These are phyloP conservation scores for Medicago arabica DNA, from an alignment of 306 rosid species.

Conservation along the genomic window DNA sequence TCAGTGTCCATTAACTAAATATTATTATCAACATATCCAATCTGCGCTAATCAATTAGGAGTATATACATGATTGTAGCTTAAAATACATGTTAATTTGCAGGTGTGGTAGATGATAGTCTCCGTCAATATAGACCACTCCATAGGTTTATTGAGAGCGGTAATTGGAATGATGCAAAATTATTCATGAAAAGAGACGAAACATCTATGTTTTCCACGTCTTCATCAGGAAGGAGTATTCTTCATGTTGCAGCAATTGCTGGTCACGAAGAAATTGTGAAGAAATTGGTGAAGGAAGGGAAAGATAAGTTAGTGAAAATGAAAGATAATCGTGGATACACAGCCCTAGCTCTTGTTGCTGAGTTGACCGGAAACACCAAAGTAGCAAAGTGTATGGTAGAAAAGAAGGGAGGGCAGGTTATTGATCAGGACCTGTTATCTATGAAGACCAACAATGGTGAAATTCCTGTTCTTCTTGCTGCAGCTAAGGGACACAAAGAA, in stretches of 20 bases:
- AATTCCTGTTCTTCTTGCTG: conserved; percentile 34
- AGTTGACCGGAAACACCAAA: not conserved
- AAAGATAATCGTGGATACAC: conserved; percentile 30
- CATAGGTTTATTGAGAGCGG: not conserved
- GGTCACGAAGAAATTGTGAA: not conserved
- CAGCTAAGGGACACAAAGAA: conserved; percentile 8
- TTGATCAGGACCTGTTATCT: not conserved
- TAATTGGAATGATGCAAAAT: not conserved
- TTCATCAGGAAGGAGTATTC: not conserved
- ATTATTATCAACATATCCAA: too few relatives aligned
- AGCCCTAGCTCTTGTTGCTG: conserved; percentile 25
- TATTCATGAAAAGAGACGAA: not conserved
- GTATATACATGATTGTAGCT: not conserved
- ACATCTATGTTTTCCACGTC: not conserved
- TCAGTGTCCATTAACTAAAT: too few relatives aligned
- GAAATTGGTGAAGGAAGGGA: not conserved
- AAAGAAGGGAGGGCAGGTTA: not conserved
- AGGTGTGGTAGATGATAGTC: not conserved
- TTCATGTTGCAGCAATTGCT: conserved; percentile 32
- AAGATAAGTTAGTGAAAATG: not conserved
- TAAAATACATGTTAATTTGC: not conserved
- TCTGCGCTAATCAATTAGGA: too few relatives aligned
- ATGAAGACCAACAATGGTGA: not conserved
- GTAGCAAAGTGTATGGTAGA: conserved; percentile 20
- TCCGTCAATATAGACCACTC: not conserved